Percentiles rank a stretch among this genome's conserved stretches.
Conservation (phyloP, 345 rosid species). For the Bruguiera gymnorhiza region DNA sequence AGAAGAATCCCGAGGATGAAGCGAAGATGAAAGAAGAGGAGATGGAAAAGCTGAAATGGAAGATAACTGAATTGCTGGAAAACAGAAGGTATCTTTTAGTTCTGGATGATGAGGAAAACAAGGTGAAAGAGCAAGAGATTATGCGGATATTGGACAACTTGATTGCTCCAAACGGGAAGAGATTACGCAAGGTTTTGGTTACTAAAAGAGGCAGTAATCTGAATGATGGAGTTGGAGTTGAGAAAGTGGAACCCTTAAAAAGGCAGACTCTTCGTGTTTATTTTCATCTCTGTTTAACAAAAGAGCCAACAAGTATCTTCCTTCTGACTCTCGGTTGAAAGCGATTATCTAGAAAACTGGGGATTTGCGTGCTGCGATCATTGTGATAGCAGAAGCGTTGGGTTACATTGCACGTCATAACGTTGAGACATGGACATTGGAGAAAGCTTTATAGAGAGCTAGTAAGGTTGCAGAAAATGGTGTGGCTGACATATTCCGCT, state of each 20-base stretch:
- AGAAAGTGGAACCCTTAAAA: neutral
- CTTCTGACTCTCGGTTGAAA: neutral
- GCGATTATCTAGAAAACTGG: slow-evolving; percentile 5
- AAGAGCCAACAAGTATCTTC: neutral
- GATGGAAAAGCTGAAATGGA: neutral
- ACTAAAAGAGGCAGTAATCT: slow-evolving; percentile 10
- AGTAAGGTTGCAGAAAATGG: neutral
- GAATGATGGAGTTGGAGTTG: neutral
- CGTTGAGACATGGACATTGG: neutral
- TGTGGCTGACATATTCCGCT: slow-evolving; percentile 21
- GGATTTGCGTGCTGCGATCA: slow-evolving; percentile 32
- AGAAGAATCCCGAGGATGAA: slow-evolving; percentile 17
- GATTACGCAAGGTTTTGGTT: slow-evolving; percentile 13
- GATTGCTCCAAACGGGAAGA: neutral
- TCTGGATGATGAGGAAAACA: slow-evolving; percentile 39
- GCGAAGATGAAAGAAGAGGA: neutral
- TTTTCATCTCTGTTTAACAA: slow-evolving; percentile 17
- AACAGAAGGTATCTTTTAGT: slow-evolving; percentile 24
- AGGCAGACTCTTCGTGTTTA: neutral
- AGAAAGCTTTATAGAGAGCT: slow-evolving; percentile 1
- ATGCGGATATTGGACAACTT: neutral
- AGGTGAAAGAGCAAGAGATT: slow-evolving; percentile 4
- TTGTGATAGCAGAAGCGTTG: slow-evolving; percentile 37
- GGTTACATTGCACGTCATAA: neutral
- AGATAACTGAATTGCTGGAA: neutral